Evolutionary conservation across 768 basidiomycete species (phyloP).

Genomic region (Sporobolomyces roseus): DNA sequence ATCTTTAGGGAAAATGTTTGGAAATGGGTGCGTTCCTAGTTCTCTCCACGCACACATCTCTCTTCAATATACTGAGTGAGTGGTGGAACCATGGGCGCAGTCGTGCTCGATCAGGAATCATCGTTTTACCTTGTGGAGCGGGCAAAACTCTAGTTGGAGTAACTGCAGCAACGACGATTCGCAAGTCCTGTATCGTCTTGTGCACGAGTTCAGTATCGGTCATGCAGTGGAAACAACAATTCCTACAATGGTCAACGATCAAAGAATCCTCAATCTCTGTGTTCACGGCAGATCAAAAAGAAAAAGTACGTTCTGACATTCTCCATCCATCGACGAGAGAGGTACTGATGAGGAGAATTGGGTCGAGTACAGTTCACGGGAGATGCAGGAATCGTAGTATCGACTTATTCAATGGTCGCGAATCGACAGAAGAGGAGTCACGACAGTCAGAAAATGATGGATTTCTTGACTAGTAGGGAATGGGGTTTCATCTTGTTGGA

Average conservation of each 20-base stretch:
- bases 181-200: slow-evolving; percentile 94
- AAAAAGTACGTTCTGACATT: slow-evolving; percentile 63
- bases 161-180: slow-evolving; percentile 97
- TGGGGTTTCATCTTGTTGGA: slow-evolving; percentile 98
- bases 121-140: slow-evolving; percentile 95
- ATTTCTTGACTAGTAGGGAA: slow-evolving; percentile 93
- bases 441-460: slow-evolving; percentile 99
- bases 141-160: slow-evolving; percentile 99
- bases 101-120: slow-evolving; percentile 95
- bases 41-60: background rate
- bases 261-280: slow-evolving; percentile 94
- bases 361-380: slow-evolving; percentile 69
- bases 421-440: slow-evolving; percentile 98
- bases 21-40: slow-evolving; percentile 71
- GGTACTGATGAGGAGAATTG: background rate
- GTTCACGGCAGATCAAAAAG: slow-evolving; percentile 94
- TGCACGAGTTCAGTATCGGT: slow-evolving; percentile 80
- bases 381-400: slow-evolving; percentile 95
- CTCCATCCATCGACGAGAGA: too few species aligned
- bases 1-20: slow-evolving; percentile 98
- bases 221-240: slow-evolving; percentile 98
- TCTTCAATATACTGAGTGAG: too few species aligned
- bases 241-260: slow-evolving; percentile 98
- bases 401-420: slow-evolving; percentile 99
- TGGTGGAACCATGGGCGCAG: slow-evolving; percentile 50